Evolutionary conservation across 2,329 filamentous ascomycete genomes (phyloP), one percentile per base, ranked within the genome.

Genomic region (Phyllosticta capitalensis): DNA sequence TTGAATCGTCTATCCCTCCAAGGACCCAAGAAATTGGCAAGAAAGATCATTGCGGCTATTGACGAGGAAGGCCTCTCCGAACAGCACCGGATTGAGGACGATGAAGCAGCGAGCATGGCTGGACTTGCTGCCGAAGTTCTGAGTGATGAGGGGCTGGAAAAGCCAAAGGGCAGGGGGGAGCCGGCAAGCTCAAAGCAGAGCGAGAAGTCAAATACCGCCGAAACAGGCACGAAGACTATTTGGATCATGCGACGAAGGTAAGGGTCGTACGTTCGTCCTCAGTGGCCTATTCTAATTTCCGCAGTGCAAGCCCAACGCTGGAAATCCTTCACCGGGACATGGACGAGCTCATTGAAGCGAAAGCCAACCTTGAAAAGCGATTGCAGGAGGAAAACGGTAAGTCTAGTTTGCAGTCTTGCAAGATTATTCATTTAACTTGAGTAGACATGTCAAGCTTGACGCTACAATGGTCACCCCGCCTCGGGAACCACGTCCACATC

Each of bases 401-500:
- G 53, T 48, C 19, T 26, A 38, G 24, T 26, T 38, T 52, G 28
- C 49, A 22, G 17, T 45, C 59, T 48, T 38, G 55, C 38, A 59
- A 50, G 9, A n/a, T 55, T 30, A 4, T 30, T 28, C 21, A 14
- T 59, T 12, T 28, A 19, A 24, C 53, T 28, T 12, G 24, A 1
- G 48, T 51, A 61, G 67, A 74, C 60, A 84, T 85, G 10, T 73
- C 83, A 5, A 86, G 81, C 61, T 80, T 97, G 51, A 88, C 85
- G 0, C 81, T 99, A 20, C 89, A 87, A 66, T 97, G 91, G 88
- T 90, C 87, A 1, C 88, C 92, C 0, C 87, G 86, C 14, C 80
- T 96, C 1, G 92, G 94, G 9, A 90, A 99, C 71, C 89, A 95
- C 67, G 92, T 89, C 66, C 92, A 97, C 70, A 82, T 97, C 66